A percentile compares a stretch with the other conserved stretches of the same genome.
phyloP scores from a whole-genome alignment of 306 rosid species.

The Castanea mollissima region DNA sequence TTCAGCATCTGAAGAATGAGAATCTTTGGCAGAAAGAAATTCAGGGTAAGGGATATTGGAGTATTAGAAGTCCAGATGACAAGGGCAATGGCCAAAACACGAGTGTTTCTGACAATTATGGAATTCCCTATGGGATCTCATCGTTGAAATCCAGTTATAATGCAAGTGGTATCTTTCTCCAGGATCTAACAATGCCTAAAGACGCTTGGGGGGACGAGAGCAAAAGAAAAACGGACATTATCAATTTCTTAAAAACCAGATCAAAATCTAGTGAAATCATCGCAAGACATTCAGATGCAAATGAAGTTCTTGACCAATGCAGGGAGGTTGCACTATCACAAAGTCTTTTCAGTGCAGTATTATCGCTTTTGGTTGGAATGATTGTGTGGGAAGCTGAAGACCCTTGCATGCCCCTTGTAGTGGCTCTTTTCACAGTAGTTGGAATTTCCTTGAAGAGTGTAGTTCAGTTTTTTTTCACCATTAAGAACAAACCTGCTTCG shows the following conservation, averaged over 20 bases:
- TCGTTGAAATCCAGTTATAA: conserved; percentile 41
- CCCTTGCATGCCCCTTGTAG: conserved; percentile 76
- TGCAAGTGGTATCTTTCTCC: conserved; percentile 36
- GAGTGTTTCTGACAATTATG: conserved; percentile 10
- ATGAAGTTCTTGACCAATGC: conserved; percentile 24
- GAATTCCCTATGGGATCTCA: conserved; percentile 25
- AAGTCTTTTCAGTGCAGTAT: conserved; percentile 65
- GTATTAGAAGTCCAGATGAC: conserved; percentile 32
- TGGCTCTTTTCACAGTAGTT: conserved; percentile 74
- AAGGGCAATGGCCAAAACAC: conserved; percentile 21
- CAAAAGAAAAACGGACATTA: conserved; percentile 34
- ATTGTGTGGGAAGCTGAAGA: conserved; percentile 72
- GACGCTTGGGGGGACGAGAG: conserved; percentile 37
- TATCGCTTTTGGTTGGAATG: conserved; percentile 68
- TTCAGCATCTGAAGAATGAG: conserved; percentile 50
- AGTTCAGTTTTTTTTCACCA: conserved; percentile 55
- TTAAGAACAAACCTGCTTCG: conserved; percentile 70
- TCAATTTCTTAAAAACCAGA: conserved; percentile 37
- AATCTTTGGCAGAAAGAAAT: conserved; percentile 58
- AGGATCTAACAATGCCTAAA: conserved; percentile 37
- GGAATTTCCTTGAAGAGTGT: conserved; percentile 81
- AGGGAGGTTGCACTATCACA: conserved; percentile 55
- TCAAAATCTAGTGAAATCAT: conserved; percentile 22
- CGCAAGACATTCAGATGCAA: conserved; percentile 16
- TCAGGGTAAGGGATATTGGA: conserved; percentile 53